Percentiles rank a stretch among this genome's conserved stretches.
phyloP scores from a whole-genome alignment of 2,329 filamentous ascomycete species.

The Aspergillus aculeatinus region DNA sequence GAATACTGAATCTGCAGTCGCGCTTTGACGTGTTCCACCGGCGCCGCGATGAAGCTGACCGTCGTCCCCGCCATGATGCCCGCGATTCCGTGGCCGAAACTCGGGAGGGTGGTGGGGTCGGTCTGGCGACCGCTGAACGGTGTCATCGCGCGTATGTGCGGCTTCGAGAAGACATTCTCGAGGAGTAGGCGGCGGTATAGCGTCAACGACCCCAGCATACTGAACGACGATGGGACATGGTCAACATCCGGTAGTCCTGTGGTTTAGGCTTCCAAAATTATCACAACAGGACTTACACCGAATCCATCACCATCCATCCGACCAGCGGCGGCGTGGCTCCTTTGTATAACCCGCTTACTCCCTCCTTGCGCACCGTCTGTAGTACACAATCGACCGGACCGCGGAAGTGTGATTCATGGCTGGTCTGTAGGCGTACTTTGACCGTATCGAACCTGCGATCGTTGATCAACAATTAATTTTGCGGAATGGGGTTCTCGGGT shows the following conservation, averaged over 20 bases:
- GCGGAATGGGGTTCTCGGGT: background rate
- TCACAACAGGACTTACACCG: conserved; percentile 46
- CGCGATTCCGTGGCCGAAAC: conserved; percentile 80
- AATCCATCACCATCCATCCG: conserved; percentile 99
- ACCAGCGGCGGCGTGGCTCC: conserved; percentile 87
- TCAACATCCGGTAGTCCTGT: background rate
- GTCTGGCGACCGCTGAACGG: conserved; percentile 37
- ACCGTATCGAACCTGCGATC: conserved; percentile 81
- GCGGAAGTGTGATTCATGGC: conserved; percentile 70
- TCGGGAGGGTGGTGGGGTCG: conserved; percentile 59
- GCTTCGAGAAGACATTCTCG: conserved; percentile 71
- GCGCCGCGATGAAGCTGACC: conserved; percentile 88
- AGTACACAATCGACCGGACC: conserved; percentile 83
- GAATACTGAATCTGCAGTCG: conserved; percentile 93
- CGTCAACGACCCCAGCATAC: conserved; percentile 87
- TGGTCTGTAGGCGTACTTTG: conserved; percentile 93
- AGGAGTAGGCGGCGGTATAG: conserved; percentile 83
- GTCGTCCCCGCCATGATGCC: conserved; percentile 85
- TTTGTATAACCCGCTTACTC: conserved; percentile 84
- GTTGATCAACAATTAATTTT: background rate
- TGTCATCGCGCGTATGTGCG: conserved; percentile 39
- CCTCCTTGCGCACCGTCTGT: conserved; percentile 83
- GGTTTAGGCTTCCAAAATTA: no score
- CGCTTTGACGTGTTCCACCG: conserved; percentile 93
- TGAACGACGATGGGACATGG: conserved; percentile 17